Percentiles rank a stretch among this genome's conserved stretches.
phyloP scores from a whole-genome alignment of 2,329 filamentous ascomycete genomes.

The Waltergamsia citrina region DNA sequence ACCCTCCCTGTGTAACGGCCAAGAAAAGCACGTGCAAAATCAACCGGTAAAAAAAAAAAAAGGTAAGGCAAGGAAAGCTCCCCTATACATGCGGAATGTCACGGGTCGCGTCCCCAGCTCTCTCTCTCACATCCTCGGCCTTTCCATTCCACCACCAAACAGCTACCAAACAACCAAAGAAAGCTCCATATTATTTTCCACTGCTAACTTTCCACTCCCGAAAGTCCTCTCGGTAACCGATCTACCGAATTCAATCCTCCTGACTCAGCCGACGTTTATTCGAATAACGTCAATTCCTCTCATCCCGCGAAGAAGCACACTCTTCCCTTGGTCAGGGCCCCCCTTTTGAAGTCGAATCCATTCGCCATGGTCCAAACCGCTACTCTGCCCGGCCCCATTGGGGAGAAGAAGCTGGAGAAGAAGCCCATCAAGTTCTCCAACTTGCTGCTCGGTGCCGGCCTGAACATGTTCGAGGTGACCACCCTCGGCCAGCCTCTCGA shows the following conservation, averaged over 20 bases:
- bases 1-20: too few species aligned
- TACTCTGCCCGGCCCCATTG: slow-evolving; percentile 40
- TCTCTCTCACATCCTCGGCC: too few species aligned
- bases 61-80: too few species aligned
- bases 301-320: slow-evolving; percentile 69
- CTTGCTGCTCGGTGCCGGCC: slow-evolving; percentile 81
- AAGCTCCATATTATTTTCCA: too few species aligned
- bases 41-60: too few species aligned
- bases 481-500: slow-evolving; percentile 73
- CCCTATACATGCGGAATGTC: too few species aligned
- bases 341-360: slow-evolving; percentile 34
- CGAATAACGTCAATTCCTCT: slow-evolving; percentile 1
- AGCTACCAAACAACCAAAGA: too few species aligned
- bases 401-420: slow-evolving; percentile 68
- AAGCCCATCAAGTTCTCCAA: slow-evolving; percentile 99
- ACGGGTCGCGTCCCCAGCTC: too few species aligned
- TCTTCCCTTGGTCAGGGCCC: slow-evolving; percentile 98
- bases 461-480: slow-evolving; percentile 89
- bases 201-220: too few species aligned
- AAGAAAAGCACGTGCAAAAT: too few species aligned
- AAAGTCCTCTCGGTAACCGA: not conserved
- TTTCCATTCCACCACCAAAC: too few species aligned
- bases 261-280: slow-evolving; percentile 7
- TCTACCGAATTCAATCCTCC: slow-evolving; percentile 7
- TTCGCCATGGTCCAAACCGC: slow-evolving; percentile 51